Percentiles rank a stretch among this genome's conserved stretches.
Conservation (phyloP, 352 stramenopile species). For the Globisporangium paddicum region DNA sequence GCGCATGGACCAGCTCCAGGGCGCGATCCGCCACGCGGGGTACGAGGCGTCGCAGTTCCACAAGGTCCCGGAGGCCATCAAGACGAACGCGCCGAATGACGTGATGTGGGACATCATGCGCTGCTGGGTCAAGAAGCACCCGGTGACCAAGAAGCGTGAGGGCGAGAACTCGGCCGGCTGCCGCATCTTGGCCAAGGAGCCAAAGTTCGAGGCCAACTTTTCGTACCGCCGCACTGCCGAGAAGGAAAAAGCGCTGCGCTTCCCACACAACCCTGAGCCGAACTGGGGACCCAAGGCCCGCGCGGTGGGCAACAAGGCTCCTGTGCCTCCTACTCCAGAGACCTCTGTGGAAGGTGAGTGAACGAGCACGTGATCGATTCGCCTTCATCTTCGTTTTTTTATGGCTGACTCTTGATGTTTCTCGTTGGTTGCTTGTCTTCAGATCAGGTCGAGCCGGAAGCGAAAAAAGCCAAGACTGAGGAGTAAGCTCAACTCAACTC, state of each 20-base stretch:
- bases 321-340: conserved; percentile 12
- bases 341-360: conserved; percentile 21
- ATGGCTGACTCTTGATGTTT: background rate
- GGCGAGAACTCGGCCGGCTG: conserved; percentile 65
- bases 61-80: conserved; percentile 97
- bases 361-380: background rate
- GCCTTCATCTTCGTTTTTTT: background rate
- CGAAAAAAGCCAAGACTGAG: conserved; percentile 74
- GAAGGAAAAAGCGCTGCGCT: conserved; percentile 91
- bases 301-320: conserved; percentile 66
- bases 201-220: conserved; percentile 84
- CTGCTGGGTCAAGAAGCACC: conserved; percentile 94
- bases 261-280: conserved; percentile 93
- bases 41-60: conserved; percentile 98
- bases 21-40: conserved; percentile 94
- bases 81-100: conserved; percentile 97
- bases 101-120: conserved; percentile 98
- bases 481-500: conserved; percentile 29
- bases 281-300: conserved; percentile 96
- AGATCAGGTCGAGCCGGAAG: conserved; percentile 57
- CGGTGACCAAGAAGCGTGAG: conserved; percentile 87
- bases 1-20: conserved; percentile 92
- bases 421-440: background rate
- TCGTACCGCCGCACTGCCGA: conserved; percentile 61
- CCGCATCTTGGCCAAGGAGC: conserved; percentile 86